phyloP scores from a whole-genome alignment of 495 filamentous ascomycete species.

The Trichoderma erinaceum region DNA sequence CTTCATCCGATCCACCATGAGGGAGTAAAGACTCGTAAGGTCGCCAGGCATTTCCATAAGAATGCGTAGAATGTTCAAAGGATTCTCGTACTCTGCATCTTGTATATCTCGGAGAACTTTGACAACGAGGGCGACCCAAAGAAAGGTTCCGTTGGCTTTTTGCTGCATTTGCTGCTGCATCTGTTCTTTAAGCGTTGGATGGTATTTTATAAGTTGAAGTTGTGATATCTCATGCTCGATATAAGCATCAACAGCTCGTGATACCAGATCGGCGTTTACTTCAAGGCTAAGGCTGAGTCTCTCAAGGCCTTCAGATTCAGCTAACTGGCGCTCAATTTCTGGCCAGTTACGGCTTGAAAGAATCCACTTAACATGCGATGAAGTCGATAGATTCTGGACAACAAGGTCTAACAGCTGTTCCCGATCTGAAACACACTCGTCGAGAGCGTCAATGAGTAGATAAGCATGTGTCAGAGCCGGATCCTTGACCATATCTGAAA shows the following conservation, averaged over 20 bases:
- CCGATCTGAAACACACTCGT: slow-evolving; percentile 31
- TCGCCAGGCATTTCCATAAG: too few species aligned
- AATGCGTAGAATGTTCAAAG: too few species aligned
- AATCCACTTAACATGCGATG: background rate
- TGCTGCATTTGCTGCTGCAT: slow-evolving; percentile 18
- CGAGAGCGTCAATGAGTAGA: slow-evolving; percentile 38
- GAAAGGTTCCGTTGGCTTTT: slow-evolving; percentile 27
- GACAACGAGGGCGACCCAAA: slow-evolving; percentile 28
- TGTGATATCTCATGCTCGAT: background rate
- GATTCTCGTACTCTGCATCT: too few species aligned
- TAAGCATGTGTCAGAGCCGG: slow-evolving; percentile 16
- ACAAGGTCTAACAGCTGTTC: background rate
- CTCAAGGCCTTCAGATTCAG: background rate
- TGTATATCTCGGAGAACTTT: background rate
- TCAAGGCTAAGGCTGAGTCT: background rate
- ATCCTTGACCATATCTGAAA: slow-evolving; percentile 29
- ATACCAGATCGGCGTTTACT: background rate
- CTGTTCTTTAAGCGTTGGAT: background rate
- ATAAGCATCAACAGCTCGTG: background rate
- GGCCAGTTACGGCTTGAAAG: background rate
- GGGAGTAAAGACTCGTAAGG: too few species aligned
- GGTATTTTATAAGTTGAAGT: background rate
- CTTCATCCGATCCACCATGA: too few species aligned
- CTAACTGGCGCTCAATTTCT: background rate
- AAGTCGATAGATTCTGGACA: background rate